Evolutionary conservation across 2,329 filamentous ascomycete species (phyloP), one percentile per base, ranked within the genome.

Genomic region (Sclerotinia subarctica): DNA sequence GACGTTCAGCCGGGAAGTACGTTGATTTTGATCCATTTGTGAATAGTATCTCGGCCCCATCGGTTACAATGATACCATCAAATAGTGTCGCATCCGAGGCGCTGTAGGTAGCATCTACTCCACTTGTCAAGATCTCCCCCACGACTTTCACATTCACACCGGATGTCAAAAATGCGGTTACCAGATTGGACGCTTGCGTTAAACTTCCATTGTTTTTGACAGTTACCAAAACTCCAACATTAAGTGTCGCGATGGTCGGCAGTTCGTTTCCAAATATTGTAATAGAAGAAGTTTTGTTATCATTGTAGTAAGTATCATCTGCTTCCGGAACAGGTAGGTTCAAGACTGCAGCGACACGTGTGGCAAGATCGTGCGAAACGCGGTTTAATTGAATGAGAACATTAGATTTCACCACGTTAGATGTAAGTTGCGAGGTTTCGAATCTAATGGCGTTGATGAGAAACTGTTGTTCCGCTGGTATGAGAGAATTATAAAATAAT

Each of bases 381-480:
- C 82, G 83, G 81, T 92, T 93, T 15, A 93, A 83, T 75, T 92
- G 89, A 21, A 80, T 79, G 53, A 93, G 81, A 1, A 90, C 86
- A 71, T 91, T 91, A 71, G 84, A 78, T 78, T 87, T 87, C 21
- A 92, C 86, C 1, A 82, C 74, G 0, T 78, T 72, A 53, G 85
- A 88, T 72, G 82, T 79, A 46, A 92, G 73, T 19, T 90, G 84
- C 29, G 86, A 83, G 0, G 83, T 84, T 79, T 93, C 90, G 77
- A 92, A 92, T 38, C 90, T 87, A 66, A 92, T 86, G 0, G 88
- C 89, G 76, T 92, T 89, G 79, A 92, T 83, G 51, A 92, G 78
- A 75, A 91, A 88, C 74, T 92, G 89, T 76, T 91, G 85, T 78
- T 92, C 90, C 0, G 82, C 82, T 1, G 83, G 81, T 1, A 83